Evolutionary conservation across 257 asterid species (phyloP), one percentile per base, ranked within the genome.

Genomic region (Solanum etuberosum): DNA sequence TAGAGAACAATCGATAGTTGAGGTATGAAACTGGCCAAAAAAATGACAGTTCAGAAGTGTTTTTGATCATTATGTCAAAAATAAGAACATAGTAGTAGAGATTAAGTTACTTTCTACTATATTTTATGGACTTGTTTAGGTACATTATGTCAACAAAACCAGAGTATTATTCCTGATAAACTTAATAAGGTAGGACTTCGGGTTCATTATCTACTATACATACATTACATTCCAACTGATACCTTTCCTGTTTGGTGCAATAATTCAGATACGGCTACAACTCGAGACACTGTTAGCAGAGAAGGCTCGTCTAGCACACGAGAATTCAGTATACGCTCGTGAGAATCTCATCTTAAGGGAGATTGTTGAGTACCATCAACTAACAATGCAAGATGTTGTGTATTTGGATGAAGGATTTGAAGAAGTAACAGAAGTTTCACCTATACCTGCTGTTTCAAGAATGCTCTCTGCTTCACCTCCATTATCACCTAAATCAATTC

Each of bases 321-420:
- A 97, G 48, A 97, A 96, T 86, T 92, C 97, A 0, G 95, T 94
- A 6, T 96, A 94, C 72, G 96, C 99, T 0, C 90, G 99, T 25
- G 99, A 97, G 90, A 97, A 97, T 57, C 91, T 98, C 3, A 94
- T 97, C 96, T 89, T 97, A 91, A 95, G 98, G 87, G 99, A 97
- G 93, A 96, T 96, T 10, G 97, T 97, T 77, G 99, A 97, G 86
- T 97, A 95, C 83, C 99, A 97, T 91, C 99, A 97, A 70, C 91
- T 97, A 57, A 95, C 99, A 2, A 94, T 93, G 98, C 99, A 97
- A 87, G 99, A 96, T 87, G 94, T 97, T 7, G 95, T 97, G 51
- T 94, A 96, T 91, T 70, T 94, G 87, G 99, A 97, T 83, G 99
- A 95, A 81, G 98, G 94, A 1, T 92, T 89, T 29, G 98, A 95